Base-by-base conservation (phyloP, 768 basidiomycete species). In the Boletus subparvulus region DNA sequence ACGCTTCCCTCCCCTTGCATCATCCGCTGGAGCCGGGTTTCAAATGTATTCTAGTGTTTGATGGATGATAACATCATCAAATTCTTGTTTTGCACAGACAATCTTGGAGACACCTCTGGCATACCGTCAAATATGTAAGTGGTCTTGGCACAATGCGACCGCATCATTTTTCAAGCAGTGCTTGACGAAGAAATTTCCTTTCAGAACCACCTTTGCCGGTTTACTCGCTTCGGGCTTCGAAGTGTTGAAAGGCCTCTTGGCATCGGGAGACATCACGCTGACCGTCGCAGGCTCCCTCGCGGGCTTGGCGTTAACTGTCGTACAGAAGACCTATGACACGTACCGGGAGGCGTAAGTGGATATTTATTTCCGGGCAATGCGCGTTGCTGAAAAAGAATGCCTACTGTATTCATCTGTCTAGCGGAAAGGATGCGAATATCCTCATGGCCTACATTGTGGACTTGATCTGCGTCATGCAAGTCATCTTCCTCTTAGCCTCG, bases 381-480 rank as follows among this genome's bases (percentile, higher is more conserved):
- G 1, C 28, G 3, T 47, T 13, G 16, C 32, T 40, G 10, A 58
- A 42, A 28, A 5, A 7, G 4, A n/a, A 12, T n/a, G 1, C 19
- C 4, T 1, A n/a, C 4, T 3, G 10, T 30, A 24, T 30, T 30
- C 13, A 21, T 43, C 43, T 32, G 8, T 4, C 12, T n/a, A 61
- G 62, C 6, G 49, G 52, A 43, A 52, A 33, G 19, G 50, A 52
- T 17, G 62, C 52, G 19, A 63, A 52, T 14, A 19, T 60, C n/a
- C 30, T 63, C 30, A 63, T 63, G 50, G 50, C 33, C 26, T 63
- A 52, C 43, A 55, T 60, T 26, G 45, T 64, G 3, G 47, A 60
- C 47, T n/a, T 63, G 30, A 50, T 60, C 19, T 63, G 52, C 28
- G 44, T 60, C 54, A 64, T 63, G 62, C 62, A 64, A 28, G 36